Evolutionary conservation across 768 basidiomycete genomes (phyloP), one percentile per base, ranked within the genome.

Genomic region (Auricularia heimuer): DNA sequence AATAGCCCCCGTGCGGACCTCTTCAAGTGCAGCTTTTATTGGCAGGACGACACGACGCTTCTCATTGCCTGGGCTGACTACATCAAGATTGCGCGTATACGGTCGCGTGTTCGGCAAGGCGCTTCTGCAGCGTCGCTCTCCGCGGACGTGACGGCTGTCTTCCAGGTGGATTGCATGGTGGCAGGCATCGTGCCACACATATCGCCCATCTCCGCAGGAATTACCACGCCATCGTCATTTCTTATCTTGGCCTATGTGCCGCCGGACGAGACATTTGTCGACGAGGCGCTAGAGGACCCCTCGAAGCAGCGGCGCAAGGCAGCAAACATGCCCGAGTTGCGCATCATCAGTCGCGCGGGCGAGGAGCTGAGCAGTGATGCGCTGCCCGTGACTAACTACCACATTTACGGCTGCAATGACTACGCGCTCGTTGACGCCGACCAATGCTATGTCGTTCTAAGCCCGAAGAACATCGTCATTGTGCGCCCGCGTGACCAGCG

Each of bases 151-250:
- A 93, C 91, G 0, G 90, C 90, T 2, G 87, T 92, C 47, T 93
- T 98, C 75, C 88, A 94, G 71, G 79, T 98, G 58, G 97, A 98
- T 73, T 94, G 91, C 73, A 95, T 97, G 92, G 85, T 98, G 47
- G 84, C 94, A 1, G 95, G 95, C 24, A 86, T 99, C 64, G 83
- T 88, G 2, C 89, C 92, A 4, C 91, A 94, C 74, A 84, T 84
- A 1, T 78, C 81, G 56, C 74, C 80, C 3, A 63, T 58, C 21
- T 61, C 69, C 21, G 68, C 70, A 33, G 34, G 36, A 8, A 58
- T 56, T 8, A 70, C 73, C 11, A 70, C 81, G 1, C 76, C 86
- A 29, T 85, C 87, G 0, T 87, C 89, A 2, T 92, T 93, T 74
- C 82, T 99, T 64, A 78, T 97, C n/a, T 77, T 98, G 64, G 90